Conservation (phyloP, 2,329 filamentous ascomycete species). For the Cladorrhinum sp. region DNA sequence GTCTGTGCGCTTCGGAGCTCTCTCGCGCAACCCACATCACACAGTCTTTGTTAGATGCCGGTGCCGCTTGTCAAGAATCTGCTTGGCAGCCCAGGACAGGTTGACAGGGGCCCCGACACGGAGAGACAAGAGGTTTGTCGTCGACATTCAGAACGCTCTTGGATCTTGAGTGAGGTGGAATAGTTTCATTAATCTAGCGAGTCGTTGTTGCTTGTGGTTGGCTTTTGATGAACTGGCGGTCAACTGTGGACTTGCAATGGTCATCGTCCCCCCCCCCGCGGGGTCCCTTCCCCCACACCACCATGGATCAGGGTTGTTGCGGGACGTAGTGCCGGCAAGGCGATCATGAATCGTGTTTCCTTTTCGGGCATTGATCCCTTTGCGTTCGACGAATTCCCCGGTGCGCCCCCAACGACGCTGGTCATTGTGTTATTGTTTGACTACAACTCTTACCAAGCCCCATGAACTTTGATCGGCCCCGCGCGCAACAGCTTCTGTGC, state of each 20-base stretch:
- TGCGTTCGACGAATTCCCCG: conserved; percentile 6
- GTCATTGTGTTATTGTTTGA: not conserved
- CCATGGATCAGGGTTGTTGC: conserved; percentile 29
- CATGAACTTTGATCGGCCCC: conserved; percentile 41
- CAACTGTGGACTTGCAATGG: conserved; percentile 10
- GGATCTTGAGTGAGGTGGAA: conserved; percentile 1
- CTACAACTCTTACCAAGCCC: conserved; percentile 6
- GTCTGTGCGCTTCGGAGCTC: conserved; percentile 18
- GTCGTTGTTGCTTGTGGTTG: not conserved
- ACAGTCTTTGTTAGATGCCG: conserved; percentile 29
- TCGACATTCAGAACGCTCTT: not conserved
- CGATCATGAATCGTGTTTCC: conserved; percentile 27
- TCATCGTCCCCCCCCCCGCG: not conserved
- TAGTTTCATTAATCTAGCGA: not conserved
- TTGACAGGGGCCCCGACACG: conserved; percentile 20
- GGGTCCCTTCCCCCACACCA: conserved; percentile 26
- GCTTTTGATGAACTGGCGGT: conserved; percentile 20
- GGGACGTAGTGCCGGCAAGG: conserved; percentile 20
- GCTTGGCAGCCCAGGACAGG: conserved; percentile 26
- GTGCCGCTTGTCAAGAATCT: conserved; percentile 23
- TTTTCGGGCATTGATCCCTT: conserved; percentile 14
- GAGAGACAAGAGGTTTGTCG: conserved; percentile 20
- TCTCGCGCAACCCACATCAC: conserved; percentile 25
- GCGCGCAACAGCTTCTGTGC: conserved; percentile 1
- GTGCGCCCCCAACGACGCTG: no score